Percentiles rank a stretch among this genome's conserved stretches.
phyloP scores from a whole-genome alignment of 345 rosid genomes.

The Capsella bursapastoris region DNA sequence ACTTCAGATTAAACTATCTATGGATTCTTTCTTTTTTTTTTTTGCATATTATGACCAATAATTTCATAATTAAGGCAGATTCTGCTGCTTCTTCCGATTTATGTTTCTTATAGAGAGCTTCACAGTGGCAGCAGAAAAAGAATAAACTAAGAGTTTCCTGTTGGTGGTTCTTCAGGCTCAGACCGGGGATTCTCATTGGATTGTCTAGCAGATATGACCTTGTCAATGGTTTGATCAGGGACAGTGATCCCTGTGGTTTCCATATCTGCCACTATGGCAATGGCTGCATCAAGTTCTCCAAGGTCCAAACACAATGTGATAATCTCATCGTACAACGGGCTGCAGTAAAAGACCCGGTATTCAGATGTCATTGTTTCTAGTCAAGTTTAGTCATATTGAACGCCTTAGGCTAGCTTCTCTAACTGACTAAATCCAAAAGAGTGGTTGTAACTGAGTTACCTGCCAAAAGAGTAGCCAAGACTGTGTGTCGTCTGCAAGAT shows the following conservation, averaged over 20 bases:
- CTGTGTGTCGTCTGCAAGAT: constrained; percentile 80
- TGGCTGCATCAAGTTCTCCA: constrained; percentile 87
- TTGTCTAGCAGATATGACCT: constrained; percentile 78
- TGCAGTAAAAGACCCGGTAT: constrained; percentile 43
- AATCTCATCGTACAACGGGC: constrained; percentile 88
- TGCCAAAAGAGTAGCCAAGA: constrained; percentile 81
- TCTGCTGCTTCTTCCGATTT: constrained; percentile 16
- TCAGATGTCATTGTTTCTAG: constrained; percentile 4
- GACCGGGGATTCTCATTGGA: constrained; percentile 43
- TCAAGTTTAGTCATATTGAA: not conserved
- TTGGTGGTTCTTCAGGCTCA: constrained; percentile 38
- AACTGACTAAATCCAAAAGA: not conserved
- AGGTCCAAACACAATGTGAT: constrained; percentile 77
- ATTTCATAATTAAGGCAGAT: constrained; percentile 1
- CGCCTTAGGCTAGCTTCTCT: constrained; percentile 5
- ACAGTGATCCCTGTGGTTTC: constrained; percentile 74
- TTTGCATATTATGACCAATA: constrained; percentile 26
- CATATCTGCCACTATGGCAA: constrained; percentile 90
- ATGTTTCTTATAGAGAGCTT: constrained; percentile 6
- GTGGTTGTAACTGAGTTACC: constrained; percentile 47
- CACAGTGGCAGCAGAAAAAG: not conserved
- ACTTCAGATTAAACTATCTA: constrained; percentile 12
- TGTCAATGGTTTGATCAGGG: constrained; percentile 72
- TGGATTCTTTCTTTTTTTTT: not conserved
- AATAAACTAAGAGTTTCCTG: constrained; percentile 31